These are phyloP conservation scores for Acephala macrosclerotiorum DNA, from an alignment of 2,329 filamentous ascomycete genomes.

Conservation along the genomic window DNA sequence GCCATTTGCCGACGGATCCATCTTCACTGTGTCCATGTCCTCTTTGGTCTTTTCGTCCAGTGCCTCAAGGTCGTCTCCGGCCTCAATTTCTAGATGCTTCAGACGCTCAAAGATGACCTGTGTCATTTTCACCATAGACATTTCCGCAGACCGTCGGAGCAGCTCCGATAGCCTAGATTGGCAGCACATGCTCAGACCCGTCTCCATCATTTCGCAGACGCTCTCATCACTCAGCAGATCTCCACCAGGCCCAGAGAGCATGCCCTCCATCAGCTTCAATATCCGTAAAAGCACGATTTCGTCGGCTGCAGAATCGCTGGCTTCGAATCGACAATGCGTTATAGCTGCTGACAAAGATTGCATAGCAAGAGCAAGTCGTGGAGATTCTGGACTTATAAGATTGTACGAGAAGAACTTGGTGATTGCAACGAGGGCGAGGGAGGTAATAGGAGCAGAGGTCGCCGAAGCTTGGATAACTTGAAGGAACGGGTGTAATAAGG, in stretches of 20 bases:
- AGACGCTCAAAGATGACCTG: constrained; percentile 96
- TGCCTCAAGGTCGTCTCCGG: constrained; percentile 69
- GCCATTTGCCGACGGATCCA: constrained; percentile 79
- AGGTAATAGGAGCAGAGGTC: constrained; percentile 95
- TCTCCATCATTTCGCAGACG: constrained; percentile 99
- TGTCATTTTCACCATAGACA: constrained; percentile 98
- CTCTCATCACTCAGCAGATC: constrained; percentile 96
- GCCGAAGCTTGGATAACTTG: constrained; percentile 97
- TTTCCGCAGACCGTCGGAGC: constrained; percentile 88
- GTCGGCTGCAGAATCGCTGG: constrained; percentile 91
- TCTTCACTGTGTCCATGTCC: constrained; percentile 79
- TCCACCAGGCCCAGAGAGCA: constrained; percentile 93
- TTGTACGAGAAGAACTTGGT: constrained; percentile 98
- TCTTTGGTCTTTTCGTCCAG: constrained; percentile 72
- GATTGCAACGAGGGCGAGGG: constrained; percentile 89
- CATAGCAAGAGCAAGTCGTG: constrained; percentile 91
- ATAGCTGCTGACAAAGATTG: constrained; percentile 93
- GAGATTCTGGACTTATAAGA: constrained; percentile 83
- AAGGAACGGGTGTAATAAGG: constrained; percentile 90
- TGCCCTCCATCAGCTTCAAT: constrained; percentile 96
- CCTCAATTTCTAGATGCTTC: constrained; percentile 83
- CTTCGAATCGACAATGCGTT: constrained; percentile 97
- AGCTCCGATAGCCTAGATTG: constrained; percentile 91
- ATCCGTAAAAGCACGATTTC: constrained; percentile 96
- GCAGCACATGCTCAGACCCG: constrained; percentile 95